Evolutionary conservation across 306 rosid species (phyloP), one percentile per base, ranked within the genome.

Genomic region (Quercus parvula): DNA sequence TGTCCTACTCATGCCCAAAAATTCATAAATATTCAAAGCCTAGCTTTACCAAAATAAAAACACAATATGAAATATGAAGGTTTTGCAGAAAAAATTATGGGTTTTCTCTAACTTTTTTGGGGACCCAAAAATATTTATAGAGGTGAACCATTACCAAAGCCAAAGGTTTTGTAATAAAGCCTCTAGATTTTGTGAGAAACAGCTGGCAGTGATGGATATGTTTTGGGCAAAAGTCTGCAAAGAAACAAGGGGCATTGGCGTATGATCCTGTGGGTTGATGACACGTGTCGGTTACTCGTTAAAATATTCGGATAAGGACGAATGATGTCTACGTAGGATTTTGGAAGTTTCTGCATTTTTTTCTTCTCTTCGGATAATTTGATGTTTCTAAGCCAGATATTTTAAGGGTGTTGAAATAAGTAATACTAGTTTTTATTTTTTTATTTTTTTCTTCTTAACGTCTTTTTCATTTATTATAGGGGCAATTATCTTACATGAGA

Each of bases 1-100:
- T 30, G 82, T 78, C 76, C 89, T 85, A 68, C 95, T 90, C 97
- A 87, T 92, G 2, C 12, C 84, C 62, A 20, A 10, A 57, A 46
- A 27, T 33, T 25, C 51, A 49, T 33, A 59, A 49, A 20, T 10
- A 58, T 17, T 3, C 54, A 49, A 63, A 63, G 17, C n/a, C 10
- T 13, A 5, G 41, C n/a, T 31, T 27, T 27, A 18, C 35, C 14
- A 31, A 17, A 33, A 15, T 4, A 17, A 33, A 30, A 30, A 20
- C 12, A 20, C 4, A 20, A 20, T 0, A 57, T 9, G 63, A 6
- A 6, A 15, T 3, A 8, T 8, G 46, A 41, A 41, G 46, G 11
- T 41, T 41, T 38, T 41, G 46, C 46, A 41, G 9, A 8, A 41
- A 41, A 41, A 2, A 2, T 41, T 2, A 8, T 7, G 46, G 46